Base-by-base conservation (phyloP, 2,329 filamentous ascomycete species). In the Plenodomus biglobosus region DNA sequence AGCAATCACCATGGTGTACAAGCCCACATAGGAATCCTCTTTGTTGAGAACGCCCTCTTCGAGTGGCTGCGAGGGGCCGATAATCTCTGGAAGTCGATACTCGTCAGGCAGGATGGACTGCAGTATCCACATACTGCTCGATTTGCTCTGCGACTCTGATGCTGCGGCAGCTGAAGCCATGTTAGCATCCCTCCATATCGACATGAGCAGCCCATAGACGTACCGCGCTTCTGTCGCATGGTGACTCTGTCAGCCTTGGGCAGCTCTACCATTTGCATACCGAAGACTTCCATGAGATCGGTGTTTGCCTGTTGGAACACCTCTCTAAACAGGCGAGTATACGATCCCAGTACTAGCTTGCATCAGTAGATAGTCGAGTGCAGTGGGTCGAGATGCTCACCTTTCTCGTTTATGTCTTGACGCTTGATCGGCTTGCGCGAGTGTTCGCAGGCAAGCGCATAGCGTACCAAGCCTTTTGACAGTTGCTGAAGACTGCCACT, bases 251-350 rank as follows among this genome's bases (percentile, higher is more conserved):
- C 92, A 63, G 82, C 83, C 1, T 81, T 78, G 0, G 94, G 91
- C 41, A 97, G 78, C 73, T 96, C 92, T 3, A 84, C 79, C 79
- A 99, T 82, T 69, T 92, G 82, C 91, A 97, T 96, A n/a, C 94
- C 94, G 73, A 96, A 97, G 1, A 85, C 80, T 1, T 75, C 75
- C 40, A 80, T 77, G 32, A 99, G 76, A 57, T 88, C 82, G 27
- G 76, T 73, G 69, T 99, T 92, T 36, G 92, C 90, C 35, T 81
- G 77, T 0, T 82, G 81, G 64, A 96, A 96, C 3, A 96, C 84
- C 11, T 75, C 70, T 66, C 85, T 91, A 70, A 96, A 97, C 30
- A 84, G 77, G 24, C 86, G 79, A 6, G 83, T 81, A 38, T 85
- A 80, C 16, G 80, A 75, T 0, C 87, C 88, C 8, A 96, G 82